A percentile compares a stretch with the other conserved stretches of the same genome.
Conservation (phyloP, 306 rosid genomes). For the Psophocarpus tetragonolobus region DNA sequence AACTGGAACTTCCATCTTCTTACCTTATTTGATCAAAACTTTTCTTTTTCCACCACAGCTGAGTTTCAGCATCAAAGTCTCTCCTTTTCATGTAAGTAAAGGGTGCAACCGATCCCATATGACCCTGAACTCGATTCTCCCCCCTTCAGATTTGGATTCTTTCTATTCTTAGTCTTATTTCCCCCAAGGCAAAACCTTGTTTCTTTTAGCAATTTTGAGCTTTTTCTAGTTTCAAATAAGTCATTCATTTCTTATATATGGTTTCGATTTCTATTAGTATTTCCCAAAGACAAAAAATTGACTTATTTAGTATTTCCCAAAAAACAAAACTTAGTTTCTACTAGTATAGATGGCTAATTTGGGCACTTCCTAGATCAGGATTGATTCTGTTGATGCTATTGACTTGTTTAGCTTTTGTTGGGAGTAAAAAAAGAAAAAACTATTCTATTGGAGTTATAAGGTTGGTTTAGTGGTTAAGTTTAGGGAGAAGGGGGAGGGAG, state of each 20-base stretch:
- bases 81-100: background rate
- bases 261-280: background rate
- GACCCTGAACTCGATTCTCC: background rate
- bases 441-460: background rate
- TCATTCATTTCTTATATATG: background rate
- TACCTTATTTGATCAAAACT: constrained; percentile 20
- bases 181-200: background rate
- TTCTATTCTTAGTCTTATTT: constrained; percentile 12
- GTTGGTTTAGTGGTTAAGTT: too few species aligned
- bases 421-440: background rate
- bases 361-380: background rate
- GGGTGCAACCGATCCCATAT: constrained; percentile 3
- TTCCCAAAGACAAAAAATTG: background rate
- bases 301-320: background rate
- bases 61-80: constrained; percentile 11
- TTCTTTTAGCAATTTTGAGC: constrained; percentile 1
- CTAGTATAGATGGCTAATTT: background rate
- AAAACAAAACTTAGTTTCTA: background rate
- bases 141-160: constrained; percentile 17
- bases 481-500: too few species aligned
- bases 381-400: background rate
- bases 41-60: constrained; percentile 40
- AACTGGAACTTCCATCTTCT: background rate
- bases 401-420: constrained; percentile 17
- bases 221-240: background rate